These are phyloP conservation scores for Euphorbia tirucalli DNA, from an alignment of 345 rosid species.

Conservation along the genomic window DNA sequence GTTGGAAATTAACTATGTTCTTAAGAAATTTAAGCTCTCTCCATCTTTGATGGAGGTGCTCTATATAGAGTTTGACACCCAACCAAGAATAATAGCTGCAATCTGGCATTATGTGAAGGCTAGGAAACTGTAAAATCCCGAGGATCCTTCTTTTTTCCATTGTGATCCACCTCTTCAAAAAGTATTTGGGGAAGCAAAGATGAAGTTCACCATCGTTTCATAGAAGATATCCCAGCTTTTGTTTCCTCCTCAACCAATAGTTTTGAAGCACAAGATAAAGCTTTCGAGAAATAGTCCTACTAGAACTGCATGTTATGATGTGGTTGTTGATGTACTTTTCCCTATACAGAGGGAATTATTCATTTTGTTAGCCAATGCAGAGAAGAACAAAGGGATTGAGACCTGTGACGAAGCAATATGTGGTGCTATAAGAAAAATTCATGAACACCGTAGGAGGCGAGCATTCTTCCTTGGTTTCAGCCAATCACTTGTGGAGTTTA, in stretches of 20 bases:
- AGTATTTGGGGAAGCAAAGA: slow-evolving; percentile 87
- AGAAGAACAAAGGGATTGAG: slow-evolving; percentile 95
- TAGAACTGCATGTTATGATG: slow-evolving; percentile 91
- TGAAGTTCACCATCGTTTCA: slow-evolving; percentile 83
- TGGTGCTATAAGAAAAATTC: slow-evolving; percentile 84
- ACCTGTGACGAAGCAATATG: slow-evolving; percentile 94
- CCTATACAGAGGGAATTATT: slow-evolving; percentile 91
- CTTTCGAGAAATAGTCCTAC: slow-evolving; percentile 81
- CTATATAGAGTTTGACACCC: slow-evolving; percentile 90
- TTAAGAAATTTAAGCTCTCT: slow-evolving; percentile 94
- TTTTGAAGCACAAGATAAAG: slow-evolving; percentile 85
- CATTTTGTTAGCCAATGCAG: slow-evolving; percentile 80
- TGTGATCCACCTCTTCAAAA: slow-evolving; percentile 86
- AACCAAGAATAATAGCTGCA: slow-evolving; percentile 94
- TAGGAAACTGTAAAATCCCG: slow-evolving; percentile 83
- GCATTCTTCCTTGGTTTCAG: slow-evolving; percentile 97
- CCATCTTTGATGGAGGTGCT: slow-evolving; percentile 87
- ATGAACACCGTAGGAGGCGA: slow-evolving; percentile 86
- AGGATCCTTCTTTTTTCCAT: slow-evolving; percentile 77
- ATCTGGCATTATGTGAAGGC: slow-evolving; percentile 99
- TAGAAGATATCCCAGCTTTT: slow-evolving; percentile 83
- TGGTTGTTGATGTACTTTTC: slow-evolving; percentile 84
- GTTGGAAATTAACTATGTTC: slow-evolving; percentile 86
- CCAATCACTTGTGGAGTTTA: slow-evolving; percentile 93
- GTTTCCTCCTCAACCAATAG: slow-evolving; percentile 84